Evolutionary conservation across 768 basidiomycete genomes (phyloP), one percentile per base, ranked within the genome.

Genomic region (Arthromyces matolae): DNA sequence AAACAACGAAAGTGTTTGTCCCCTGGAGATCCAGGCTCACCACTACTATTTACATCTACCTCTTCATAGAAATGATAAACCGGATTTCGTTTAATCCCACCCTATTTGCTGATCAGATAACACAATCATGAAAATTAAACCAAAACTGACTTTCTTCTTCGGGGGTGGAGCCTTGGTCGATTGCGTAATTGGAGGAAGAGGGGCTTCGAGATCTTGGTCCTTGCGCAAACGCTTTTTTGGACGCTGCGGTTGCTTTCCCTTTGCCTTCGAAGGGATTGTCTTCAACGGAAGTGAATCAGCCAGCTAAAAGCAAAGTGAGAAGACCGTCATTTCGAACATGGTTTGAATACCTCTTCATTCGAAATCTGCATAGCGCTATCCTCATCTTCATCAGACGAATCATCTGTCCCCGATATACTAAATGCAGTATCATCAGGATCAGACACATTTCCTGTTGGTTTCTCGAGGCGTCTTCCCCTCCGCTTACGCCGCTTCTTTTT

Each of bases 1-100:
- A 22, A 52, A 40, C 58, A 61, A 14, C 45, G 25, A 43, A 50
- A 59, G 45, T 59, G 56, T 31, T 55, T 59, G 47, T 59, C 53
- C n/a, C 60, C 60, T 13, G 46, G 35, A 18, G 48, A 40, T n/a
- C 58, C 56, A n/a, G 44, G 6, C 14, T 28, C 18, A 1, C 60
- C 58, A 20, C 48, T 32, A 10, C 39, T 29, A 19, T 53, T 51
- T 18, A 39, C 40, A 13, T 14, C 12, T 10, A 52, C 45, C 3
- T 22, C 4, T 19, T 61, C 45, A 29, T 59, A 59, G 41, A 59
- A 61, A 27, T 42, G 37, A 41, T 59, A 59, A 28, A 61, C 49
- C 1, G 55, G 55, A 34, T 53, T 55, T 24, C 8, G 33, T 38
- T 39, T 39, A 7, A 4, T 8, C 6, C 24, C 24, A 19, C 24